Evolutionary conservation across 148 eudicot species (phyloP).

Genomic region (Camellia granthamiana): DNA sequence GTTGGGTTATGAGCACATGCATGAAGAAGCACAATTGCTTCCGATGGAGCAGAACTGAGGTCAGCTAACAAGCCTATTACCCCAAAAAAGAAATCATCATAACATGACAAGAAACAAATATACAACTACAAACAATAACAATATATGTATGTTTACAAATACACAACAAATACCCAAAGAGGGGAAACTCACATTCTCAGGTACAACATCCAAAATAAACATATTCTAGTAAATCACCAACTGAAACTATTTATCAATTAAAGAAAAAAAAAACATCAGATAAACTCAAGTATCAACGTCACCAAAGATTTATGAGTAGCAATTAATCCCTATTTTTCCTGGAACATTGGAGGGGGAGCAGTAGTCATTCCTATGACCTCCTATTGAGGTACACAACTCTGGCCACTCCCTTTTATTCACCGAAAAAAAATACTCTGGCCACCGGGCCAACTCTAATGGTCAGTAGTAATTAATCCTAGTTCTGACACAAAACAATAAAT

Average conservation of each 20-base stretch:
- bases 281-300: background rate
- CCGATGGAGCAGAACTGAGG: conserved; percentile 89
- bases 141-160: too few species aligned
- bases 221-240: background rate
- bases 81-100: conserved; percentile 9
- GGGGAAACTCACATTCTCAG: background rate
- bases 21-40: conserved; percentile 94
- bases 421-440: too few species aligned
- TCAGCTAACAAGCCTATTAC: conserved; percentile 78
- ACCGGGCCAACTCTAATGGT: too few species aligned
- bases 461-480: background rate
- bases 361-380: too few species aligned
- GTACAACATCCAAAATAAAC: background rate
- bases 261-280: background rate
- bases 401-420: too few species aligned
- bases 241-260: background rate
- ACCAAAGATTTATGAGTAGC: background rate
- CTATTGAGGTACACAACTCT: too few species aligned
- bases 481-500: conserved; percentile 2
- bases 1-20: conserved; percentile 99
- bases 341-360: too few species aligned
- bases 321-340: too few species aligned
- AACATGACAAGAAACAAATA: background rate
- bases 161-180: background rate
- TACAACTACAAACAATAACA: background rate